Percentiles rank a stretch among this genome's conserved stretches.
These are phyloP conservation scores for Miscanthus sacchariflorus DNA, from an alignment of 202 grass and related monocot species.

Conservation along the genomic window DNA sequence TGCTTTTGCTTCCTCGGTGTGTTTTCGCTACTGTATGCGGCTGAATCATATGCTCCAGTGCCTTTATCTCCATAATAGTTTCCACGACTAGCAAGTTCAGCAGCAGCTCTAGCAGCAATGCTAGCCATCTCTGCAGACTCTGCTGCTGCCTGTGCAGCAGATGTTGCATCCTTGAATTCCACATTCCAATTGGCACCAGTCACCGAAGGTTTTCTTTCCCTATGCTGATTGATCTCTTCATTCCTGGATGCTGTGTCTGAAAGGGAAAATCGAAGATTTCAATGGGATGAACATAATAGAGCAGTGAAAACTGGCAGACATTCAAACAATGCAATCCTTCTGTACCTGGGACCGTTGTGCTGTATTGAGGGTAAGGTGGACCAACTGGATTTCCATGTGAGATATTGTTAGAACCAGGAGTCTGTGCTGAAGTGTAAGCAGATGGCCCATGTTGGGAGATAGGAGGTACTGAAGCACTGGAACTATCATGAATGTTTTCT, in stretches of 20 bases:
- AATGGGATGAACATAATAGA: constrained; percentile 42
- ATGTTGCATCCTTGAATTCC: constrained; percentile 94
- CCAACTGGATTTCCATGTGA: constrained; percentile 45
- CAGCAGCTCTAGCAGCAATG: constrained; percentile 94
- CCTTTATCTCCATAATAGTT: constrained; percentile 54
- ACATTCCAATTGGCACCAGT: constrained; percentile 69
- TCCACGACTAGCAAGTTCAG: constrained; percentile 84
- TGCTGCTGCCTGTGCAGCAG: constrained; percentile 90
- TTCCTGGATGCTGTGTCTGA: constrained; percentile 37
- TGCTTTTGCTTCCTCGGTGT: constrained; percentile 51
- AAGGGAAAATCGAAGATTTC: constrained; percentile 27
- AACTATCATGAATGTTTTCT: constrained; percentile 30
- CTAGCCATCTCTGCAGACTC: constrained; percentile 91
- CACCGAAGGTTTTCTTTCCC: constrained; percentile 59
- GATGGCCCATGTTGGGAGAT: constrained; percentile 40
- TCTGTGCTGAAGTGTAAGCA: constrained; percentile 44
- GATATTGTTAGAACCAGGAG: constrained; percentile 36
- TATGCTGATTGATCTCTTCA: constrained; percentile 46
- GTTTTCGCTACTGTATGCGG: constrained; percentile 33
- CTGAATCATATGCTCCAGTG: constrained; percentile 47
- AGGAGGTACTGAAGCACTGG: constrained; percentile 47
- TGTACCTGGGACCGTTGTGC: constrained; percentile 46
- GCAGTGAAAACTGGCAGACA: constrained; percentile 22
- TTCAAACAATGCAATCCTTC: constrained; percentile 34
- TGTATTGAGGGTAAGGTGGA: constrained; percentile 50